A percentile compares a stretch with the other conserved stretches of the same genome.
phyloP scores from a whole-genome alignment of 169 alveolate genomes.

The Plasmodium reichenowi region DNA sequence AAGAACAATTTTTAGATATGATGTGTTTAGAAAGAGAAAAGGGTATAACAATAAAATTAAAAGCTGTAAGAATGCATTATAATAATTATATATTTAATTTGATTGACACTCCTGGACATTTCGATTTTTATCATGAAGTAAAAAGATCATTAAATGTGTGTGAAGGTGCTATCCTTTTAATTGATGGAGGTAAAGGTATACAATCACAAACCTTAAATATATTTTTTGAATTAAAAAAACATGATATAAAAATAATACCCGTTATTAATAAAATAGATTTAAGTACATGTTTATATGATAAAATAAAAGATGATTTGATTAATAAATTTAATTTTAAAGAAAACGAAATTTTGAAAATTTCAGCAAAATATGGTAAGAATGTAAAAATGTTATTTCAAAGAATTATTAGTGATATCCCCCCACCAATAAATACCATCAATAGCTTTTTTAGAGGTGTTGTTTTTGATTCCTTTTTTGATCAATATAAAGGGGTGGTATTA shows the following conservation, averaged over 20 bases:
- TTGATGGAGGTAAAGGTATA: slow-evolving; percentile 95
- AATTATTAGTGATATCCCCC: slow-evolving; percentile 87
- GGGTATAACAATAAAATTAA: slow-evolving; percentile 94
- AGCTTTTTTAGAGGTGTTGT: slow-evolving; percentile 90
- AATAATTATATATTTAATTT: slow-evolving; percentile 92
- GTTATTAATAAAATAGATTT: slow-evolving; percentile 95
- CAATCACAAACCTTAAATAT: slow-evolving; percentile 95
- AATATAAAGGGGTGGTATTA: slow-evolving; percentile 93
- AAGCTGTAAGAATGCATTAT: slow-evolving; percentile 83
- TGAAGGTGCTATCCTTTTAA: slow-evolving; percentile 93
- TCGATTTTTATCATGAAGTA: slow-evolving; percentile 96
- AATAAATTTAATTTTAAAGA: slow-evolving; percentile 79
- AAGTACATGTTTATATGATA: slow-evolving; percentile 80
- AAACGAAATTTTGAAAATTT: slow-evolving; percentile 88
- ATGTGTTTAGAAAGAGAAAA: slow-evolving; percentile 94
- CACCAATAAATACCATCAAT: slow-evolving; percentile 86
- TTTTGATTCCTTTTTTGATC: slow-evolving; percentile 93
- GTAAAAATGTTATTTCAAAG: slow-evolving; percentile 87
- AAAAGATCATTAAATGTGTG: slow-evolving; percentile 94
- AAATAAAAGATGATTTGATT: slow-evolving; percentile 78
- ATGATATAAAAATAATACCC: slow-evolving; percentile 92
- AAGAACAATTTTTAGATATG: slow-evolving; percentile 89
- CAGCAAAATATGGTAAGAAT: slow-evolving; percentile 93
- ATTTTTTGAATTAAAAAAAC: slow-evolving; percentile 89
- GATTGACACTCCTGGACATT: slow-evolving; percentile 97